Evolutionary conservation across 495 filamentous ascomycete species (phyloP), one percentile per base, ranked within the genome.

Genomic region (Neurospora tetrasperma): DNA sequence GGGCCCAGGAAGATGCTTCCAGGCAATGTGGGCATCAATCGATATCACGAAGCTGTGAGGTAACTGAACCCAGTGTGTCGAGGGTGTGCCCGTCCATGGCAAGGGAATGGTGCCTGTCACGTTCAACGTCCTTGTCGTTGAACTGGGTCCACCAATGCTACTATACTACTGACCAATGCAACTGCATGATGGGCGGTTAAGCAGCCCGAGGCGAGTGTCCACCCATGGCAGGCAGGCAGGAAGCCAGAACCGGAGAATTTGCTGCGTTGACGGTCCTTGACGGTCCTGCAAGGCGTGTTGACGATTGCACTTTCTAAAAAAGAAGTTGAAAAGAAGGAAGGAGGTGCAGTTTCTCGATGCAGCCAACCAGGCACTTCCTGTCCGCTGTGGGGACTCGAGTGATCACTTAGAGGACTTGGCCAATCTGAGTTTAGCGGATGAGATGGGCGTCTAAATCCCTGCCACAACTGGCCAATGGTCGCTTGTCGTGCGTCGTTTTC

Each of bases 111-210:
- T 59, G 35, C 70, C 70, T 73, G 75, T 74, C 73, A 73, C 73
- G 16, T 70, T 71, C 70, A 38, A 35, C 9, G 23, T 66, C 27
- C n/a, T n/a, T 7, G 23, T 66, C 27, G 54, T 66, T 66, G 54
- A 66, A 23, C 16, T 18, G 74, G 40, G 71, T 76, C 73, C 42
- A 75, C 73, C 59, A 73, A 74, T 75, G 73, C 73, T 73, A 77
- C 27, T 31, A 31, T 3, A 2, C 0, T 31, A 31, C 74, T 70
- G 69, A 75, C 71, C 74, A 77, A 73, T 74, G 75, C 77, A 76
- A 74, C 82, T 84, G 82, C 82, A 82, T 68, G 76, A 73, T 80
- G 81, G 82, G 83, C 83, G 84, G 84, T 76, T 85, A 85, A 80
- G 75, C 74, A 74, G 69, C 35, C 35, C 35, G 35, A 38, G 35